phyloP scores from a whole-genome alignment of 768 basidiomycete genomes.

The Hericium rajendrae region DNA sequence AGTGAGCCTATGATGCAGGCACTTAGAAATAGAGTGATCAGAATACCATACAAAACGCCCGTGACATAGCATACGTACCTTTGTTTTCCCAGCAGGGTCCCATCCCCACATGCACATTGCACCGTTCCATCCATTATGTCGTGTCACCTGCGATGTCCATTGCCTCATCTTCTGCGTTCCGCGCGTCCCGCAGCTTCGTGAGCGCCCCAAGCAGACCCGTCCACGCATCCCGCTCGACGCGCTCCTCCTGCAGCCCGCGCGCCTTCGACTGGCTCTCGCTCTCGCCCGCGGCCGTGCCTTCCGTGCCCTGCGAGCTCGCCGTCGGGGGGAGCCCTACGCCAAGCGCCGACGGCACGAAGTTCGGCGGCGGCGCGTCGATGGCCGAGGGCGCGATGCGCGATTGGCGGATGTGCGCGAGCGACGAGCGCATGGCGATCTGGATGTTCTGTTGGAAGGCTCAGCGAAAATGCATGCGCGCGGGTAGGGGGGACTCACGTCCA shows the following conservation, averaged over 20 bases:
- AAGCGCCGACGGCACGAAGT: constrained; percentile 68
- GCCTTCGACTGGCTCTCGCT: constrained; percentile 21
- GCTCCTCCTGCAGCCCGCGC: constrained; percentile 69
- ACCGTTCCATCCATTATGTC: no score
- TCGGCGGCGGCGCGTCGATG: constrained; percentile 68
- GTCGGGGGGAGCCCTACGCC: constrained; percentile 58
- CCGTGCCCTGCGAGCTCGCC: constrained; percentile 14
- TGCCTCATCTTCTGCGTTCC: neutral
- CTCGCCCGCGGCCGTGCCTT: constrained; percentile 12
- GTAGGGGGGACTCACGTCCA: constrained; percentile 45
- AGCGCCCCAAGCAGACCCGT: constrained; percentile 62
- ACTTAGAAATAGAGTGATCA: neutral
- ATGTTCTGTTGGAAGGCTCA: constrained; percentile 39
- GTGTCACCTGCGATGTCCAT: neutral
- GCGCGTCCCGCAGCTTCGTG: constrained; percentile 15
- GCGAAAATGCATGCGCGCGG: neutral
- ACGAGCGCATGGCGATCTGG: constrained; percentile 66
- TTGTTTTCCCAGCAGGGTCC: neutral
- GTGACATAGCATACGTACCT: neutral
- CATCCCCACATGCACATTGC: neutral
- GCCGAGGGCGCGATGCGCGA: constrained; percentile 81
- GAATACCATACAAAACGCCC: no score
- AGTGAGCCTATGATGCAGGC: constrained; percentile 25
- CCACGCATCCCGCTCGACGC: constrained; percentile 72
- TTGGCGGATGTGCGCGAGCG: constrained; percentile 71